phyloP scores from a whole-genome alignment of 179 eudicot genomes.

The Spergularia azorica region DNA sequence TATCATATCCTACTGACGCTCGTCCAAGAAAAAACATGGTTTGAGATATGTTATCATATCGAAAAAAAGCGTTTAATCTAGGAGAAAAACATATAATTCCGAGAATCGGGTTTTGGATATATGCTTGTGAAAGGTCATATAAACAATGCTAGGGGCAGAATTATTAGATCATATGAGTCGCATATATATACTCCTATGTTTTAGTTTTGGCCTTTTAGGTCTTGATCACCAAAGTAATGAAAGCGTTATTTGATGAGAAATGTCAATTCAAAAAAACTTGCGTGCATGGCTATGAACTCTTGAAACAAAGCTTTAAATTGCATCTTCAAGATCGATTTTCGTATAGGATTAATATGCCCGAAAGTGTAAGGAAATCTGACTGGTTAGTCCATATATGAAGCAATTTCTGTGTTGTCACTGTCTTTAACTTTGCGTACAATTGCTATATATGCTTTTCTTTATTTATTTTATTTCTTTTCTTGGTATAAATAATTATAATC shows the following conservation, averaged over 20 bases:
- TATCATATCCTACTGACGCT: too few species aligned
- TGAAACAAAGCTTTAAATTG: not conserved
- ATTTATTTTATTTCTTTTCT: not conserved
- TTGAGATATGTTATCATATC: too few species aligned
- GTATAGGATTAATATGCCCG: conserved; percentile 3
- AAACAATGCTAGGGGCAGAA: conserved; percentile 5
- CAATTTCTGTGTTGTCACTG: conserved; percentile 14
- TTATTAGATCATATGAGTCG: not conserved
- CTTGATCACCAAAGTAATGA: conserved; percentile 11
- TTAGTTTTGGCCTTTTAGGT: conserved; percentile 17
- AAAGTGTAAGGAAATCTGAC: conserved; percentile 10
- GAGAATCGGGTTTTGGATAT: too few species aligned
- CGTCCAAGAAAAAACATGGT: too few species aligned
- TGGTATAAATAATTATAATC: not conserved
- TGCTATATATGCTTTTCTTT: conserved; percentile 1
- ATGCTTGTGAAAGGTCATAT: conserved; percentile 7
- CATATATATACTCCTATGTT: not conserved
- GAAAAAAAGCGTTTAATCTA: too few species aligned
- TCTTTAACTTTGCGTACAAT: conserved; percentile 23
- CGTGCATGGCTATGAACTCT: conserved; percentile 22
- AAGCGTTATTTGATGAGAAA: not conserved
- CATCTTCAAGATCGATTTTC: not conserved
- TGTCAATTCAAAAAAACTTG: conserved; percentile 9
- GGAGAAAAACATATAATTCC: too few species aligned
- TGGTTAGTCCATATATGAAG: conserved; percentile 9